phyloP scores from a whole-genome alignment of 805 yeast species.

The Wickerhamomyces xylosicus region DNA sequence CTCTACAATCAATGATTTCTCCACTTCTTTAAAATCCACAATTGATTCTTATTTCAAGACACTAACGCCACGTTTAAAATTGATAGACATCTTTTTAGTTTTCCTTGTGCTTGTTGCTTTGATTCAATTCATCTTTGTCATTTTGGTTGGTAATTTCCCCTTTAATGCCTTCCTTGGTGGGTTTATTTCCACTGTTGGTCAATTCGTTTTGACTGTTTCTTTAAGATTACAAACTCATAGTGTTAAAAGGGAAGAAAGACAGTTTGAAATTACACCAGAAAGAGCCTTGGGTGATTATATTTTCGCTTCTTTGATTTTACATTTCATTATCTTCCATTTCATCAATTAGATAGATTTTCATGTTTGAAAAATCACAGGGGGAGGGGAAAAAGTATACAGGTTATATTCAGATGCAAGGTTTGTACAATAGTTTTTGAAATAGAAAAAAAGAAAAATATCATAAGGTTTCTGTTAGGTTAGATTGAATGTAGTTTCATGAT shows the following conservation, averaged over 20 bases:
- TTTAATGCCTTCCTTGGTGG: conserved; percentile 96
- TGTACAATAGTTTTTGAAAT: background rate
- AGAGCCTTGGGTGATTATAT: conserved; percentile 82
- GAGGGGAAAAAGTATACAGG: background rate
- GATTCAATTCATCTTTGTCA: conserved; percentile 69
- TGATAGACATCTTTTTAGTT: conserved; percentile 69
- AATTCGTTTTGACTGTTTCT: conserved; percentile 80
- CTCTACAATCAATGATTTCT: conserved; percentile 16
- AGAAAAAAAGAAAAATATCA: too few relatives aligned
- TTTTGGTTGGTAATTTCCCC: conserved; percentile 82
- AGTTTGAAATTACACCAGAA: conserved; percentile 38
- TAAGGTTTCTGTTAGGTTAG: too few relatives aligned
- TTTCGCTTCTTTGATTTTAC: conserved; percentile 79
- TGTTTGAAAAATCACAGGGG: background rate
- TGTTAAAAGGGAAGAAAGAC: conserved; percentile 22
- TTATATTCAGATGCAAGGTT: too few relatives aligned
- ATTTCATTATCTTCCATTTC: conserved; percentile 84
- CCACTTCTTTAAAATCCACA: conserved; percentile 21
- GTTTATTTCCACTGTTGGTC: conserved; percentile 86
- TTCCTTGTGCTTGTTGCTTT: conserved; percentile 69
- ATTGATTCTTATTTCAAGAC: conserved; percentile 23
- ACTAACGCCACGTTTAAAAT: conserved; percentile 35
- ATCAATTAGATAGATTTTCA: conserved; percentile 54
- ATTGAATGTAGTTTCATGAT: too few relatives aligned
- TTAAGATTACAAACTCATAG: conserved; percentile 59